Conservation (phyloP, 1,284 basidiomycete genomes). For the Pterulicium gracile region DNA sequence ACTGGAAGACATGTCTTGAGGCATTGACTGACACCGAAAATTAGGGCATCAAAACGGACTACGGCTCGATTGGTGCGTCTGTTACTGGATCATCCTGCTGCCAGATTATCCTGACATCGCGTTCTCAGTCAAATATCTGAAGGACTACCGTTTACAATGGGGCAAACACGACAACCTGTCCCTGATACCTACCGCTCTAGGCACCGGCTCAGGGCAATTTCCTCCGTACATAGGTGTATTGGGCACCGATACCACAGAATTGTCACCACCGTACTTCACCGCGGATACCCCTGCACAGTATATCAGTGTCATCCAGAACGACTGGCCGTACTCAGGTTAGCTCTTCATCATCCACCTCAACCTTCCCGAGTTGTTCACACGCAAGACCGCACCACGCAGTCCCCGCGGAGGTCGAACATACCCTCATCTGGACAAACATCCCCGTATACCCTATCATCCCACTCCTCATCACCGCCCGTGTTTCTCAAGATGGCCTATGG, state of each 20-base stretch:
- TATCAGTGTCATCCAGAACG: conserved; percentile 67
- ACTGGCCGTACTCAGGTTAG: conserved; percentile 76
- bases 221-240: no score
- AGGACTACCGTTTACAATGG: conserved; percentile 60
- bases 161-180: conserved; percentile 47
- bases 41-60: conserved; percentile 36
- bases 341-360: conserved; percentile 4
- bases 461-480: conserved; percentile 33
- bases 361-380: conserved; percentile 2
- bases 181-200: conserved; percentile 7
- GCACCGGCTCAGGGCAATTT: conserved; percentile 10
- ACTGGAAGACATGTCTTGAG: not conserved
- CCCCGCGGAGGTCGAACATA: conserved; percentile 63
- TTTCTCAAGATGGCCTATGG: conserved; percentile 64
- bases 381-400: conserved; percentile 37
- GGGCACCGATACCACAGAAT: conserved; percentile 16
- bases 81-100: conserved; percentile 25
- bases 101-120: conserved; percentile 3
- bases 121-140: conserved; percentile 50
- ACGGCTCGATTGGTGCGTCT: conserved; percentile 43
- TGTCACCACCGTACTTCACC: conserved; percentile 47
- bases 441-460: conserved; percentile 47
- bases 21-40: not conserved
- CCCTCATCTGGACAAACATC: conserved; percentile 63
- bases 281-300: conserved; percentile 44